Evolutionary conservation across 2,329 filamentous ascomycete genomes (phyloP).

Genomic region (Lomentospora prolificans): DNA sequence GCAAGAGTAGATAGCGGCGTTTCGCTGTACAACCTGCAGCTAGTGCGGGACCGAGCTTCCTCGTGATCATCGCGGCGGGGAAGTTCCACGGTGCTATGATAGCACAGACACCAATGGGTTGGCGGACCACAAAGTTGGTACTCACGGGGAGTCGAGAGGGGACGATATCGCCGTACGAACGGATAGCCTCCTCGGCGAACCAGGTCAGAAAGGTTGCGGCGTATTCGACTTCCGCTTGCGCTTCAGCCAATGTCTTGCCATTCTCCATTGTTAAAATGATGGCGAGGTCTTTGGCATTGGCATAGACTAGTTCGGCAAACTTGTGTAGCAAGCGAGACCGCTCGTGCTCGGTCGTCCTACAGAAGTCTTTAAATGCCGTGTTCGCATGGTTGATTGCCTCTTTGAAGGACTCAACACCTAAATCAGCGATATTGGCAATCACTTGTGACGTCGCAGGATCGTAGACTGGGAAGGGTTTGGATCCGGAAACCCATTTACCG

Average conservation of each 20-base stretch:
- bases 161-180: slow-evolving; percentile 35
- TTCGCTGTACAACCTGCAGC: slow-evolving; percentile 67
- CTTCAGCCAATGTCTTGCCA: slow-evolving; percentile 60
- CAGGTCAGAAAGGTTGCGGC: slow-evolving; percentile 53
- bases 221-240: slow-evolving; percentile 46
- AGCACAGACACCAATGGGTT: slow-evolving; percentile 24
- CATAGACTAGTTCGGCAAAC: slow-evolving; percentile 73
- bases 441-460: background rate
- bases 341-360: slow-evolving; percentile 22
- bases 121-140: slow-evolving; percentile 27
- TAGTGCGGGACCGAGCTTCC: slow-evolving; percentile 41
- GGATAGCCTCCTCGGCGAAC: slow-evolving; percentile 55
- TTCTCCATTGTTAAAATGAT: slow-evolving; percentile 84
- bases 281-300: slow-evolving; percentile 71
- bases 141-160: slow-evolving; percentile 49
- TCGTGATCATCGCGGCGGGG: slow-evolving; percentile 40
- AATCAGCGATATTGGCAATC: background rate
- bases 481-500: background rate
- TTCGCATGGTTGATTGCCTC: background rate
- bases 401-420: background rate
- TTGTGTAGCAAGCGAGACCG: slow-evolving; percentile 63
- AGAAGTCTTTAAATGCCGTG: background rate
- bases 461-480: background rate
- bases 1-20: slow-evolving; percentile 83
- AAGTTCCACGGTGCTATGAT: slow-evolving; percentile 44